Percentiles rank a stretch among this genome's conserved stretches.
phyloP scores from a whole-genome alignment of 164 flowering plant species.

The Kingdonia uniflora region DNA sequence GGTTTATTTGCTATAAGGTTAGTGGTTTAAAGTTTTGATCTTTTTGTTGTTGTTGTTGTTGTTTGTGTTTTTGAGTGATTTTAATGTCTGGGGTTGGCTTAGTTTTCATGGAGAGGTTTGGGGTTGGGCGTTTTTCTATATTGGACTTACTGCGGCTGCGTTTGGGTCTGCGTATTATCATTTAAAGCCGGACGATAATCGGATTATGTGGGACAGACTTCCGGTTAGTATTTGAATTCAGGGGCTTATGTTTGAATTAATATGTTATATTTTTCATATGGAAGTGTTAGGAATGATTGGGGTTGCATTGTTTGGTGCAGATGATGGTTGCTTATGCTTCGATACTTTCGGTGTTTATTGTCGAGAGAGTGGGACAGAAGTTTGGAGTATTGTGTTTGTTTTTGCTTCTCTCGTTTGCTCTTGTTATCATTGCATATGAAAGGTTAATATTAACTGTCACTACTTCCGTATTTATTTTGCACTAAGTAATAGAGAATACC shows the following conservation, averaged over 20 bases:
- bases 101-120: conserved; percentile 39
- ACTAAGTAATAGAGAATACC: background rate
- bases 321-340: conserved; percentile 40
- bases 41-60: background rate
- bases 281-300: too few species aligned
- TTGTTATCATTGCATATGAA: conserved; percentile 28
- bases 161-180: conserved; percentile 67
- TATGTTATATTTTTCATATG: too few species aligned
- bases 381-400: conserved; percentile 33
- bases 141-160: conserved; percentile 32
- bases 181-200: conserved; percentile 43
- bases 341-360: conserved; percentile 27
- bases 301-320: conserved; percentile 21
- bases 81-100: conserved; percentile 9
- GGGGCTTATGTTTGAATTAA: background rate
- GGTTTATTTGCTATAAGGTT: conserved; percentile 29
- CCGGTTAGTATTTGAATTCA: conserved; percentile 26
- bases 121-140: conserved; percentile 44
- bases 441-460: conserved; percentile 17
- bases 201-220: conserved; percentile 41
- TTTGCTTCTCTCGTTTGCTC: conserved; percentile 21
- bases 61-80: background rate
- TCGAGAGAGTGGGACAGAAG: conserved; percentile 35
- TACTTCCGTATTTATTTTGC: background rate
- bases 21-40: background rate